Percentiles rank a stretch among this genome's conserved stretches.
Conservation (phyloP, 1,284 basidiomycete species). For the Ceratobasidium sp. region DNA sequence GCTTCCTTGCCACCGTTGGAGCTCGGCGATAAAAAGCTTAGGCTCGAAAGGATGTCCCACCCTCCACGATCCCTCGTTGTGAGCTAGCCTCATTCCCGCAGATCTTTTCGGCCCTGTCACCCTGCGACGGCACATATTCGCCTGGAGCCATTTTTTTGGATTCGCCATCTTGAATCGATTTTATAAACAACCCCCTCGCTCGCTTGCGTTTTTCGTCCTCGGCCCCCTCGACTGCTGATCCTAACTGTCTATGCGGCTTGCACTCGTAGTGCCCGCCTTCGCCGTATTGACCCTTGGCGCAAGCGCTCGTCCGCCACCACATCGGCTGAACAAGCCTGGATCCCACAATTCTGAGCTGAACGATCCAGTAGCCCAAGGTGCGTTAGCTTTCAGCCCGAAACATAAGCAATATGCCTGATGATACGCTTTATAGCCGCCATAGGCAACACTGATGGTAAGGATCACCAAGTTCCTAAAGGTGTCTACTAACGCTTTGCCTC, state of each 20-base stretch:
- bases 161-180: background rate
- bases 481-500: background rate
- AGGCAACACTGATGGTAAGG: conserved; percentile 34
- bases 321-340: conserved; percentile 29
- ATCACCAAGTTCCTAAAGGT: background rate
- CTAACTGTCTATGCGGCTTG: conserved; percentile 9
- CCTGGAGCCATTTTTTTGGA: background rate
- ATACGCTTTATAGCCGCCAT: conserved; percentile 2
- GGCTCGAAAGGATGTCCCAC: background rate
- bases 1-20: background rate
- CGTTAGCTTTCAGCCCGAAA: background rate
- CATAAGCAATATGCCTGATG: background rate
- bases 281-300: conserved; percentile 5
- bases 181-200: background rate
- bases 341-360: conserved; percentile 33
- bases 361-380: conserved; percentile 34
- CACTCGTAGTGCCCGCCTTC: conserved; percentile 6
- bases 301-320: conserved; percentile 20
- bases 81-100: conserved; percentile 15
- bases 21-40: conserved; percentile 14
- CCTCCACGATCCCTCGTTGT: background rate
- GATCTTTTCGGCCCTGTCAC: background rate
- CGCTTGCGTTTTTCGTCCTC: background rate
- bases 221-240: background rate
- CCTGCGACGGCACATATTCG: background rate